These are phyloP conservation scores for Ziziphus jujuba DNA, from an alignment of 306 rosid genomes.

Conservation along the genomic window DNA sequence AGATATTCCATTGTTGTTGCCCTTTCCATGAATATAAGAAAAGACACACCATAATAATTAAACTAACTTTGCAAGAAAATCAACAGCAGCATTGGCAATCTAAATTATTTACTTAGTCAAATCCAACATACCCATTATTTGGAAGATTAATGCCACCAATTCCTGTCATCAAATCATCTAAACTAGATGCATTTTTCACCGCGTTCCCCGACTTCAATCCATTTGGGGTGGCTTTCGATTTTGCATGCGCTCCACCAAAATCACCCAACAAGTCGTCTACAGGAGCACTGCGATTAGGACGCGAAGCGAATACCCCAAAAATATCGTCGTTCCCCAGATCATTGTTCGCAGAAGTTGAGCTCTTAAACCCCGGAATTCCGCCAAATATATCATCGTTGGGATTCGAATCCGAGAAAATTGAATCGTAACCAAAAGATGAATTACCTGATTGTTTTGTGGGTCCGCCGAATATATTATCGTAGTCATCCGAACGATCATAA, in stretches of 20 bases:
- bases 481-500: conserved; percentile 38
- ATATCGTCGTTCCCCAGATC: conserved; percentile 32
- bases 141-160: conserved; percentile 54
- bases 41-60: background rate
- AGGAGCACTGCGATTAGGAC: conserved; percentile 38
- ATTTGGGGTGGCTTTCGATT: conserved; percentile 20
- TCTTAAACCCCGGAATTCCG: conserved; percentile 48
- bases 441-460: conserved; percentile 24
- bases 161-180: conserved; percentile 75
- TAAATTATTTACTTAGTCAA: background rate
- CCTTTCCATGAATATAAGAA: background rate
- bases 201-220: conserved; percentile 10
- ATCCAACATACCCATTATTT: conserved; percentile 49
- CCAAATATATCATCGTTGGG: conserved; percentile 66
- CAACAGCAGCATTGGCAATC: background rate
- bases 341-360: conserved; percentile 26
- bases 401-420: conserved; percentile 49
- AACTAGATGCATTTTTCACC: conserved; percentile 23
- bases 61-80: background rate
- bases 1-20: background rate
- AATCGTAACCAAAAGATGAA: conserved; percentile 52
- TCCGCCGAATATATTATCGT: conserved; percentile 47
- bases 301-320: conserved; percentile 38
- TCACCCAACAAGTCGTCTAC: conserved; percentile 54
- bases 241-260: conserved; percentile 40